These are phyloP conservation scores for Durusdinium trenchii DNA, from an alignment of 73 alveolate genomes.

Conservation along the genomic window DNA sequence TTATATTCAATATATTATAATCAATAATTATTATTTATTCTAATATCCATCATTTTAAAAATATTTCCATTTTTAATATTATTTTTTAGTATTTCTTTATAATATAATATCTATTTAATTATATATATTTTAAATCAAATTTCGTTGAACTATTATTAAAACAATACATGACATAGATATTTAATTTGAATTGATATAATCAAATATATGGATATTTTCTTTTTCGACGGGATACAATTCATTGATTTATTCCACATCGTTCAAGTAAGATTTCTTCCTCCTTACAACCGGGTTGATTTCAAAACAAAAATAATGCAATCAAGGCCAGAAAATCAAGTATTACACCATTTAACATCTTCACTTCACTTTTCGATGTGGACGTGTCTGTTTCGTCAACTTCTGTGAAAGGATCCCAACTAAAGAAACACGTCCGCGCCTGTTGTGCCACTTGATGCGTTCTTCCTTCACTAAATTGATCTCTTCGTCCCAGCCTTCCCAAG, in stretches of 20 bases:
- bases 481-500: slow-evolving; percentile 54
- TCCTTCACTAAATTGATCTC: slow-evolving; percentile 65
- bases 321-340: not conserved
- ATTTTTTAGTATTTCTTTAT: too few relatives aligned
- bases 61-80: too few relatives aligned
- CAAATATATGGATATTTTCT: too few relatives aligned
- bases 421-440: slow-evolving; percentile 12
- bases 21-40: too few relatives aligned
- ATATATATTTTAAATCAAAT: not conserved
- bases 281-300: not conserved
- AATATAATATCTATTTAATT: not conserved
- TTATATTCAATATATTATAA: too few relatives aligned
- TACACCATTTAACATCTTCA: not conserved
- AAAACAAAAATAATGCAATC: not conserved
- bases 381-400: too few relatives aligned
- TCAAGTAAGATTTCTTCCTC: slow-evolving; percentile 58
- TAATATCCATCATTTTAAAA: too few relatives aligned
- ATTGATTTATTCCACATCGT: slow-evolving; percentile 35
- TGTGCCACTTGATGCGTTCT: slow-evolving; percentile 65
- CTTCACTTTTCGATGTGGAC: too few relatives aligned
- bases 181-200: not conserved
- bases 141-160: not conserved
- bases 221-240: not conserved
- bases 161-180: not conserved
- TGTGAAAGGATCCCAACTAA: too few relatives aligned